These are phyloP conservation scores for Colletotrichum sp. DNA, from an alignment of 2,329 filamentous ascomycete genomes.

Conservation along the genomic window DNA sequence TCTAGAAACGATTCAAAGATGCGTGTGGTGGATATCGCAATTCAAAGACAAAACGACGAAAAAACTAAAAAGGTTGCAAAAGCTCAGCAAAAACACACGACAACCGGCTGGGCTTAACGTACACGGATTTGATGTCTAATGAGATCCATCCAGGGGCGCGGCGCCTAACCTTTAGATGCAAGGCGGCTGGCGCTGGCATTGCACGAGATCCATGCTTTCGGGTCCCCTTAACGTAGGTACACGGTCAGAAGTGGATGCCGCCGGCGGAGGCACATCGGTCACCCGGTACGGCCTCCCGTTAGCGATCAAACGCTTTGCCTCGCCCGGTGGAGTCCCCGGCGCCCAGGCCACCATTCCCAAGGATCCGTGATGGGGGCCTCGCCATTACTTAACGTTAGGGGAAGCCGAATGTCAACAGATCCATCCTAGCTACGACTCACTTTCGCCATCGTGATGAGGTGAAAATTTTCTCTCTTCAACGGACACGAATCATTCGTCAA, in stretches of 20 bases:
- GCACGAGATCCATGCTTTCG: constrained; percentile 19
- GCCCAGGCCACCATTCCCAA: not conserved
- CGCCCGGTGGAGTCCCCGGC: constrained; percentile 9
- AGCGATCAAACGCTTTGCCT: constrained; percentile 11
- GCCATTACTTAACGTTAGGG: constrained; percentile 23
- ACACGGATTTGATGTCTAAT: constrained; percentile 24
- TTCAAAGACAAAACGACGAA: not conserved
- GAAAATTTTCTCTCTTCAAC: constrained; percentile 10
- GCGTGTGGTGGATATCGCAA: constrained; percentile 11
- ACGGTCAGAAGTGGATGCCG: constrained; percentile 17
- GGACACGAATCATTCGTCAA: not conserved
- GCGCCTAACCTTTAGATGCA: constrained; percentile 22
- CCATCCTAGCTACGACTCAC: constrained; percentile 11
- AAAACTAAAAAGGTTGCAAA: constrained; percentile 6
- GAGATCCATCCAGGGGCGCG: constrained; percentile 21
- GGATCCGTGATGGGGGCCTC: constrained; percentile 15
- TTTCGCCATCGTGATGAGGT: constrained; percentile 8
- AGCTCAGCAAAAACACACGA: constrained; percentile 6
- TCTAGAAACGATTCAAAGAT: not conserved
- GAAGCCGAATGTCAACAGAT: constrained; percentile 18
- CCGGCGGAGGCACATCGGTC: constrained; percentile 16
- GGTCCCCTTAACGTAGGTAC: constrained; percentile 23
- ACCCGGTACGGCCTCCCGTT: constrained; percentile 21
- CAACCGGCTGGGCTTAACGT: constrained; percentile 22
- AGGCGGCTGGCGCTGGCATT: constrained; percentile 16